These are phyloP conservation scores for Lenzites betulinus DNA, from an alignment of 768 basidiomycete genomes.

Conservation along the genomic window DNA sequence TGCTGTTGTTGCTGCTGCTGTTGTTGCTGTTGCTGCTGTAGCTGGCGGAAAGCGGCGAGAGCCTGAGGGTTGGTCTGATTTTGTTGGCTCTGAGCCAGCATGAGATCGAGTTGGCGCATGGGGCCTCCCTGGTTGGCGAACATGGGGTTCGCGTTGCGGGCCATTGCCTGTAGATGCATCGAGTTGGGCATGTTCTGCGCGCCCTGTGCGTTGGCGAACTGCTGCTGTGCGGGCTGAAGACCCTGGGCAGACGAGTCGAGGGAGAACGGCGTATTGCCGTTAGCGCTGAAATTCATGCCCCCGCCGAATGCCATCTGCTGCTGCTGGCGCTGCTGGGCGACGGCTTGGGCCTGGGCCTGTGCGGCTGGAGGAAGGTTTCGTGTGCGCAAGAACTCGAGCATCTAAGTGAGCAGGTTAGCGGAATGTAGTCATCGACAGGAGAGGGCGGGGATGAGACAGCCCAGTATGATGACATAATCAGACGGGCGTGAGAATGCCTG, in stretches of 20 bases:
- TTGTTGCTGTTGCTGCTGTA: conserved; percentile 22
- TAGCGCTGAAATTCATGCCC: conserved; percentile 12
- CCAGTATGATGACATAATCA: conserved; percentile 34
- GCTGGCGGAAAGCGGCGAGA: conserved; percentile 15
- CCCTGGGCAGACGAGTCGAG: conserved; percentile 9
- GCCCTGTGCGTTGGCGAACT: conserved; percentile 12
- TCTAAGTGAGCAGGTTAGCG: conserved; percentile 13
- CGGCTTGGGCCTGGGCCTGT: conserved; percentile 7
- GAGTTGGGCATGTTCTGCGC: conserved; percentile 9
- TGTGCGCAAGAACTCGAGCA: conserved; percentile 20
- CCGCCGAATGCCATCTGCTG: conserved; percentile 9
- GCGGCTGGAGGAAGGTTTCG: neutral
- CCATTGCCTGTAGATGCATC: conserved; percentile 14
- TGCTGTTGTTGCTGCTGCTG: conserved; percentile 21
- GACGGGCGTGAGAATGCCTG: conserved; percentile 27
- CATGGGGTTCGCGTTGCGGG: conserved; percentile 11
- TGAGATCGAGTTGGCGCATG: conserved; percentile 30
- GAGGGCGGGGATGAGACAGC: conserved; percentile 21
- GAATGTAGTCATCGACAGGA: conserved; percentile 6
- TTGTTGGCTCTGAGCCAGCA: conserved; percentile 26
- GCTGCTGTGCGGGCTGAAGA: conserved; percentile 1
- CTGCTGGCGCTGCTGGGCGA: conserved; percentile 5
- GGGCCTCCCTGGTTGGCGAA: conserved; percentile 7
- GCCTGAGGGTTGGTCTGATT: conserved; percentile 17
- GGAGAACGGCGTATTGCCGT: conserved; percentile 5